These are phyloP conservation scores for Blastobotrys arbuscula DNA, from an alignment of 1,139 yeast genomes.

Conservation along the genomic window DNA sequence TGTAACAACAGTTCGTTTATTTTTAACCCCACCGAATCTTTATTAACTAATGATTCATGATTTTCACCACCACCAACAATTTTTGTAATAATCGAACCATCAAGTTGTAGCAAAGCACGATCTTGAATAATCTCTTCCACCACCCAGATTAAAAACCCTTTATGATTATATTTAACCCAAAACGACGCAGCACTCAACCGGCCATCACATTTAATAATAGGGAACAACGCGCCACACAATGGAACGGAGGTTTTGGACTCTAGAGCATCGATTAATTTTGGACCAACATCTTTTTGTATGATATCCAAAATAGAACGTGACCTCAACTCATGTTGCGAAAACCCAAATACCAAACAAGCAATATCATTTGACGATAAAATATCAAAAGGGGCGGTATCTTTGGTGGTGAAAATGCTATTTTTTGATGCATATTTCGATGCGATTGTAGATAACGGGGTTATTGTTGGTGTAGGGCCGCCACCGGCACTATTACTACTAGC, in stretches of 20 bases:
- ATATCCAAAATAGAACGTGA: slow-evolving; percentile 67
- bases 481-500: not conserved
- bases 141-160: slow-evolving; percentile 69
- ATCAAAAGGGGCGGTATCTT: slow-evolving; percentile 68
- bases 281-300: slow-evolving; percentile 22
- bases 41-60: slow-evolving; percentile 2
- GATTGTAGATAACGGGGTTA: slow-evolving; percentile 26
- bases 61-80: slow-evolving; percentile 1
- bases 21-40: not conserved
- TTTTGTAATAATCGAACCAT: not conserved
- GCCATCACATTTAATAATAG: slow-evolving; percentile 43
- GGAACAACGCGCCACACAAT: slow-evolving; percentile 52
- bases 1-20: not conserved
- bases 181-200: slow-evolving; percentile 38
- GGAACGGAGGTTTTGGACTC: slow-evolving; percentile 32
- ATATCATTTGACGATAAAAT: slow-evolving; percentile 83
- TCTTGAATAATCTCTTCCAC: slow-evolving; percentile 86
- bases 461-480: slow-evolving; percentile 13
- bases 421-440: slow-evolving; percentile 29
- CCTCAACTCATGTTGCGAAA: slow-evolving; percentile 57
- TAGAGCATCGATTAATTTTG: slow-evolving; percentile 4
- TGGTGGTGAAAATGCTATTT: slow-evolving; percentile 74
- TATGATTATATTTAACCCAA: slow-evolving; percentile 73
- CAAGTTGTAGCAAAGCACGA: slow-evolving; percentile 52
- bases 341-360: slow-evolving; percentile 84